Conservation (phyloP, 306 rosid species). For the Prunus kanzakura region DNA sequence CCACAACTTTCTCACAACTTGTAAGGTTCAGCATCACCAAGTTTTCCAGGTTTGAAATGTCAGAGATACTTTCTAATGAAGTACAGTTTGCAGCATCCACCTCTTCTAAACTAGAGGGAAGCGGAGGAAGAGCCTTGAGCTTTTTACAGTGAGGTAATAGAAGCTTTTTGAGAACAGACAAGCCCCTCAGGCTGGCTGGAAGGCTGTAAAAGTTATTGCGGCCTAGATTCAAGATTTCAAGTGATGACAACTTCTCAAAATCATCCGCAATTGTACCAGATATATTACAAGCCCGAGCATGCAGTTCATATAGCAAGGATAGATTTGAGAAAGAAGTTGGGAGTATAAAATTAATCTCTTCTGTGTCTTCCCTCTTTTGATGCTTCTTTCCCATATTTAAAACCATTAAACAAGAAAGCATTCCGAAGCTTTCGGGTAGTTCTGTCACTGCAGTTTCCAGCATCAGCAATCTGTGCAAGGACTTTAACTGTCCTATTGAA, state of each 20-base stretch:
- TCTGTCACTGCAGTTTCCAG: constrained; percentile 43
- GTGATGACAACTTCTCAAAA: constrained; percentile 44
- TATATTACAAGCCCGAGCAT: constrained; percentile 48
- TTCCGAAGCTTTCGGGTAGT: constrained; percentile 61
- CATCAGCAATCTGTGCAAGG: constrained; percentile 43
- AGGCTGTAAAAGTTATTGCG: constrained; percentile 47
- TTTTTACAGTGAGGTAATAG: constrained; percentile 32
- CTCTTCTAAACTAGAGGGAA: constrained; percentile 57
- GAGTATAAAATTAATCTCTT: constrained; percentile 15
- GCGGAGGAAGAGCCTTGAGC: constrained; percentile 54
- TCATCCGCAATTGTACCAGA: constrained; percentile 53
- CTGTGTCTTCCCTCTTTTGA: neutral
- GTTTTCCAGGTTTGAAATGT: constrained; percentile 45
- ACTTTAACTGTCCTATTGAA: constrained; percentile 51
- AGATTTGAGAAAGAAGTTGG: constrained; percentile 52
- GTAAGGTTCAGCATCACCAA: constrained; percentile 49
- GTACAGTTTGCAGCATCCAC: constrained; percentile 46
- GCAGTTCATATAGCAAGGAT: constrained; percentile 33
- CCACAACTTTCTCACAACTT: constrained; percentile 48
- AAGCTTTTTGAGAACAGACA: constrained; percentile 40
- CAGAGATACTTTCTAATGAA: constrained; percentile 40
- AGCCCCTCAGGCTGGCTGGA: constrained; percentile 58
- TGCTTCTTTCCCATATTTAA: constrained; percentile 43
- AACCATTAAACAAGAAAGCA: constrained; percentile 49
- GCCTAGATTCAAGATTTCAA: constrained; percentile 43